phyloP scores from a whole-genome alignment of 805 yeast genomes.

The Schizosaccharomyces octosporus region DNA sequence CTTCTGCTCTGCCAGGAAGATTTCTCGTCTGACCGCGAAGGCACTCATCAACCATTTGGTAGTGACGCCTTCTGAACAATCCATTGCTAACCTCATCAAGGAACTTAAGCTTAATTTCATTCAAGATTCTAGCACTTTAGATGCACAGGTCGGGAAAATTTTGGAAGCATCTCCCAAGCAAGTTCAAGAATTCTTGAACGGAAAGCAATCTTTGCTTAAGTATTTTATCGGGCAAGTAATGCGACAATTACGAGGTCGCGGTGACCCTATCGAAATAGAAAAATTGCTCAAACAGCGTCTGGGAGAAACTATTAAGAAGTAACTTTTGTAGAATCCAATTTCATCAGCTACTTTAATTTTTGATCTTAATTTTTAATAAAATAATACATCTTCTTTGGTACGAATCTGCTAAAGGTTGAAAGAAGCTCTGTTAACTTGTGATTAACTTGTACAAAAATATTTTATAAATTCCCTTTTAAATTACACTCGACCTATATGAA shows the following conservation, averaged over 20 bases:
- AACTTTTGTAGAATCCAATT: not conserved
- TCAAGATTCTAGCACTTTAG: slow-evolving; percentile 11
- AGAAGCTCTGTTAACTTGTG: too few species aligned
- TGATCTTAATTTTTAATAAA: too few species aligned
- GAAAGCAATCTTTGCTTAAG: slow-evolving; percentile 46
- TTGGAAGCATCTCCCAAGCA: slow-evolving; percentile 25
- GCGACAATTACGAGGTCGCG: slow-evolving; percentile 49
- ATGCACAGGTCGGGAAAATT: slow-evolving; percentile 22
- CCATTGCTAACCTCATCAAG: not conserved
- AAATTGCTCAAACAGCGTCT: slow-evolving; percentile 11
- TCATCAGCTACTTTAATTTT: too few species aligned
- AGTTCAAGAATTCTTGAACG: slow-evolving; percentile 29
- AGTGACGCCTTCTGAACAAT: not conserved
- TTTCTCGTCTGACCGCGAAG: not conserved
- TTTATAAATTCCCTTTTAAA: not conserved
- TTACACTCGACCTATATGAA: not conserved
- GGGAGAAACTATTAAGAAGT: not conserved
- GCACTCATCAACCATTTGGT: not conserved
- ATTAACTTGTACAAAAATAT: not conserved
- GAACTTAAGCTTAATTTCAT: not conserved
- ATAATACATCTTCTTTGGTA: too few species aligned
- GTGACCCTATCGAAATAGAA: slow-evolving; percentile 12
- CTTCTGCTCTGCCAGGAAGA: not conserved
- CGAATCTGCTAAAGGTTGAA: too few species aligned
- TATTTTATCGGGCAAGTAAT: slow-evolving; percentile 65